Percentiles rank a stretch among this genome's conserved stretches.
Evolutionary conservation across 768 basidiomycete genomes (phyloP).

Genomic region (Macrolepiota fuliginosa): DNA sequence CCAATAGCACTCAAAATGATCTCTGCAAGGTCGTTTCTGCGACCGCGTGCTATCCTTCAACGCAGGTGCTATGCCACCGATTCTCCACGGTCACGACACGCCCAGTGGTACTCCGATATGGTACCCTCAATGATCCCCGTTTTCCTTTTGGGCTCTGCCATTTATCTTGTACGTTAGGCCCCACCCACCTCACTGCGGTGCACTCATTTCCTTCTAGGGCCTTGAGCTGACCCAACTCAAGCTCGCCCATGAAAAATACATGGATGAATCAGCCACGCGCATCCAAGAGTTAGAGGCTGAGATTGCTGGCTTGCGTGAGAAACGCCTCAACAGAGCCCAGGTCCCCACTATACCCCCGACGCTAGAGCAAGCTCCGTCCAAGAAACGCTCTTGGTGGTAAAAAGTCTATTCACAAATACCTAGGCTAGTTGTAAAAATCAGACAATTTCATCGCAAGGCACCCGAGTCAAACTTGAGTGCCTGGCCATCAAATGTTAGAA

Average conservation of each 20-base stretch:
- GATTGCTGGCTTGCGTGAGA: conserved; percentile 41
- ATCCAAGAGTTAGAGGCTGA: conserved; percentile 59
- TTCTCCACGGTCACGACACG: conserved; percentile 46
- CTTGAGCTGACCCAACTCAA: conserved; percentile 61
- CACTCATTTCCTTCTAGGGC: conserved; percentile 37
- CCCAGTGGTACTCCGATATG: conserved; percentile 64
- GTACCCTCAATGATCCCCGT: conserved; percentile 79
- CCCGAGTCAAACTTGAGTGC: neutral
- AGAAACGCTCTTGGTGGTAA: conserved; percentile 20
- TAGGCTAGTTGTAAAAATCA: neutral
- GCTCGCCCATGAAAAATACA: conserved; percentile 69
- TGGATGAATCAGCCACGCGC: conserved; percentile 55
- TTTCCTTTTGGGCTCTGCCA: conserved; percentile 72
- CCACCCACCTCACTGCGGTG: neutral
- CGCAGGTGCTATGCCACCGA: conserved; percentile 11
- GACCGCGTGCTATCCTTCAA: conserved; percentile 12
- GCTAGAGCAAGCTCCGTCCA: conserved; percentile 8
- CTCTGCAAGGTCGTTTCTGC: neutral
- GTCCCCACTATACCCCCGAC: neutral
- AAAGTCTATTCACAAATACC: neutral
- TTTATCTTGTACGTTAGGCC: conserved; percentile 59
- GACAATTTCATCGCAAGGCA: neutral
- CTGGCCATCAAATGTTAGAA: neutral
- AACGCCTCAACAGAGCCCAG: conserved; percentile 12
- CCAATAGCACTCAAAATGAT: neutral